Percentiles rank a stretch among this genome's conserved stretches.
These are phyloP conservation scores for Miamiensis avidus DNA, from an alignment of 169 alveolate species.

Conservation along the genomic window DNA sequence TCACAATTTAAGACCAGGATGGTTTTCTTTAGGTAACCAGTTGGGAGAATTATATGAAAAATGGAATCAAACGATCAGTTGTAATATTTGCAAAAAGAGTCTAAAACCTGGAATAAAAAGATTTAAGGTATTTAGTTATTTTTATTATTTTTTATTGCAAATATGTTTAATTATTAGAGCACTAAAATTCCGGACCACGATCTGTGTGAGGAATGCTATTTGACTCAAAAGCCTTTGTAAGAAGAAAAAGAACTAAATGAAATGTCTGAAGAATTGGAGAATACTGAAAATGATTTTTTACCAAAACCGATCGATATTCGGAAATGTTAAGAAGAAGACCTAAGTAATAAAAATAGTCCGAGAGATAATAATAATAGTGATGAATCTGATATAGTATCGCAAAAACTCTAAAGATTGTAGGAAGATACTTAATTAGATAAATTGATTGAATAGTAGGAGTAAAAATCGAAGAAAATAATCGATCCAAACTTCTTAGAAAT, in stretches of 20 bases:
- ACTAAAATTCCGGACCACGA: background rate
- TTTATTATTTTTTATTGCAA: constrained; percentile 68
- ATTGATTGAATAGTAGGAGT: too few species aligned
- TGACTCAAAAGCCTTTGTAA: background rate
- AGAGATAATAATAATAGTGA: too few species aligned
- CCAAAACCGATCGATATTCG: too few species aligned
- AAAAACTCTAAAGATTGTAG: too few species aligned
- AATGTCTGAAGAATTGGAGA: too few species aligned
- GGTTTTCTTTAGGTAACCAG: constrained; percentile 78
- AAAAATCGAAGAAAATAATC: background rate
- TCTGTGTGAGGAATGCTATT: background rate
- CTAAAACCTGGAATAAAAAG: constrained; percentile 52
- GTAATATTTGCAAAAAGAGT: constrained; percentile 57
- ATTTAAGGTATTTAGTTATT: constrained; percentile 53
- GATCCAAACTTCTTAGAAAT: constrained; percentile 49
- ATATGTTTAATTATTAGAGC: constrained; percentile 24
- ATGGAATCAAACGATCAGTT: constrained; percentile 58
- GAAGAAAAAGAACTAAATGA: too few species aligned
- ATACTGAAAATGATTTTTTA: too few species aligned
- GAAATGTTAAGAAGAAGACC: too few species aligned
- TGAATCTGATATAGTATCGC: too few species aligned
- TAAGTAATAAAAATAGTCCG: too few species aligned
- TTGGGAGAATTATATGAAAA: constrained; percentile 73
- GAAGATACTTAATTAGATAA: too few species aligned
- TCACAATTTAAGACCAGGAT: constrained; percentile 74